A percentile compares a stretch with the other conserved stretches of the same genome.
phyloP scores from a whole-genome alignment of 371 early-diverging fungal species.

The Mortierella sp. region DNA sequence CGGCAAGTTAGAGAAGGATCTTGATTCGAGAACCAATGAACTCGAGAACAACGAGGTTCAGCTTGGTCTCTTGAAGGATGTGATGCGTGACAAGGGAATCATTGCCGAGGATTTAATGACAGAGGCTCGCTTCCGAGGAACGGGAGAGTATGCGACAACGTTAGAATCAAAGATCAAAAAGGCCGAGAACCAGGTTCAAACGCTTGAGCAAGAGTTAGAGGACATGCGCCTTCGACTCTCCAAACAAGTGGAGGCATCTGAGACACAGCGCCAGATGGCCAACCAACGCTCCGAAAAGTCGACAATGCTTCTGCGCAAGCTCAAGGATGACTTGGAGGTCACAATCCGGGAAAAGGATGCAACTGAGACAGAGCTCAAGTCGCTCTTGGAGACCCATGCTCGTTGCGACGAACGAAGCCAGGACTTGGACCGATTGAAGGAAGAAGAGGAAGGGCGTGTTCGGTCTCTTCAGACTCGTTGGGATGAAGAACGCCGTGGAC shows the following conservation, averaged over 20 bases:
- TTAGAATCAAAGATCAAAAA: slow-evolving; percentile 29
- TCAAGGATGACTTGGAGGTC: slow-evolving; percentile 44
- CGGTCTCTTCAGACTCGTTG: slow-evolving; percentile 30
- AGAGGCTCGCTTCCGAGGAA: slow-evolving; percentile 35
- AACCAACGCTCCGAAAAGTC: slow-evolving; percentile 44
- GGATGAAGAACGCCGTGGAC: slow-evolving; percentile 42
- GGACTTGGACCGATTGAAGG: slow-evolving; percentile 17
- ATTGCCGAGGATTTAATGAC: slow-evolving; percentile 39
- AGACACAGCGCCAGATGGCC: slow-evolving; percentile 38
- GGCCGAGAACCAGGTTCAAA: slow-evolving; percentile 23
- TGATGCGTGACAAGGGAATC: slow-evolving; percentile 65
- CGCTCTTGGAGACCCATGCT: slow-evolving; percentile 34
- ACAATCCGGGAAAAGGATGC: slow-evolving; percentile 47
- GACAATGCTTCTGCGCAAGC: slow-evolving; percentile 34
- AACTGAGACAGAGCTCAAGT: slow-evolving; percentile 24
- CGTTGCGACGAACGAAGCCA: slow-evolving; percentile 12
- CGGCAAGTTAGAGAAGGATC: slow-evolving; percentile 60
- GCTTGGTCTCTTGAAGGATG: slow-evolving; percentile 69
- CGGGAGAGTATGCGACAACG: slow-evolving; percentile 23
- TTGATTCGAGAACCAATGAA: slow-evolving; percentile 59
- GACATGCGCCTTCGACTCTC: slow-evolving; percentile 14
- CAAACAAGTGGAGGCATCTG: slow-evolving; percentile 27
- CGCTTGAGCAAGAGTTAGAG: slow-evolving; percentile 26
- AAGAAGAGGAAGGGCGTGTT: slow-evolving; percentile 37
- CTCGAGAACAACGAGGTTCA: slow-evolving; percentile 72